Conservation (phyloP, 805 yeast genomes). For the Ogataea nonfermentans region DNA sequence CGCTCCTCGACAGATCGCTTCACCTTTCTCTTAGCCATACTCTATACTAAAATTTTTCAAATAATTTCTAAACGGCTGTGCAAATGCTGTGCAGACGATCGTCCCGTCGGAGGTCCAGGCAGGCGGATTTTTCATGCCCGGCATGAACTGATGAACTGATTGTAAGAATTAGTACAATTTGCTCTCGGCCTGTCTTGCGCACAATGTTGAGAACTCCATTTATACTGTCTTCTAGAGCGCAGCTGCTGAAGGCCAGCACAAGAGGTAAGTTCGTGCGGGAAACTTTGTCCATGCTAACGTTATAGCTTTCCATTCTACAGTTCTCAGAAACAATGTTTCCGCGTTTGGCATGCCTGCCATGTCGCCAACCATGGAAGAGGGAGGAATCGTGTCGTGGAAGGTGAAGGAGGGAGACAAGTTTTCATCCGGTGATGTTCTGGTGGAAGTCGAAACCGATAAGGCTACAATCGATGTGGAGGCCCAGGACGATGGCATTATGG, state of each 20-base stretch:
- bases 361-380: conserved; percentile 98
- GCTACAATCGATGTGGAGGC: conserved; percentile 85
- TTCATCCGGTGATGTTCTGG: conserved; percentile 75
- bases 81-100: not conserved
- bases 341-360: conserved; percentile 93
- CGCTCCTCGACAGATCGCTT: conserved; percentile 35
- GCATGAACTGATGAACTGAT: not conserved
- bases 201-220: conserved; percentile 19
- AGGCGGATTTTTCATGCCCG: conserved; percentile 15
- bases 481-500: conserved; percentile 86
- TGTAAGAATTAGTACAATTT: not conserved
- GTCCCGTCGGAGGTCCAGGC: conserved; percentile 7
- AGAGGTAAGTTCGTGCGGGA: conserved; percentile 14
- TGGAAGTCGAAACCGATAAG: conserved; percentile 86
- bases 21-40: conserved; percentile 39
- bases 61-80: conserved; percentile 12
- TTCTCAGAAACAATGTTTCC: conserved; percentile 36
- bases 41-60: conserved; percentile 4
- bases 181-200: not conserved
- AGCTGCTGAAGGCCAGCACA: conserved; percentile 2
- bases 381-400: conserved; percentile 91
- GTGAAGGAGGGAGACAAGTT: conserved; percentile 72
- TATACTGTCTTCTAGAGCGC: conserved; percentile 10
- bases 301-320: conserved; percentile 33
- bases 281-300: not conserved